phyloP scores from a whole-genome alignment of 1,284 basidiomycete species.

The Moesziomyces antarcticus region DNA sequence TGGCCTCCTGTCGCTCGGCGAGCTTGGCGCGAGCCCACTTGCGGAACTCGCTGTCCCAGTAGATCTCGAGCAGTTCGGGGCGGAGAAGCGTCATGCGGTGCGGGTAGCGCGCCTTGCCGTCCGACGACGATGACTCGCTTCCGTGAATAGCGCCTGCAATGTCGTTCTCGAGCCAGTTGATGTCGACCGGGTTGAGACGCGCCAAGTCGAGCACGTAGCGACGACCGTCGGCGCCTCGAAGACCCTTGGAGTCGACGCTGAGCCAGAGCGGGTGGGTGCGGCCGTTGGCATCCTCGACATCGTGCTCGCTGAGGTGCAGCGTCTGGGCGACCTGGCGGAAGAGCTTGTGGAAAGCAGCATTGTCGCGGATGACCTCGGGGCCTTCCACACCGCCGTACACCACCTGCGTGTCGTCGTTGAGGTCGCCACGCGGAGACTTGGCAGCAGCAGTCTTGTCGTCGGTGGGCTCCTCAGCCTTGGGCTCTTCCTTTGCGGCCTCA shows the following conservation, averaged over 20 bases:
- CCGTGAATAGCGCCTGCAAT: slow-evolving; percentile 66
- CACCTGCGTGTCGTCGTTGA: slow-evolving; percentile 68
- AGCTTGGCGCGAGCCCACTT: slow-evolving; percentile 71
- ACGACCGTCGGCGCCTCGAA: slow-evolving; percentile 73
- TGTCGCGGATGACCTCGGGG: slow-evolving; percentile 67
- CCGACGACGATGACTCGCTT: slow-evolving; percentile 16
- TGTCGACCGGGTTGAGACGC: slow-evolving; percentile 72
- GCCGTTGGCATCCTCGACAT: slow-evolving; percentile 70
- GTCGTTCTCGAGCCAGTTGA: slow-evolving; percentile 73
- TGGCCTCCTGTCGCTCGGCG: slow-evolving; percentile 57
- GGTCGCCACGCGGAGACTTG: slow-evolving; percentile 49
- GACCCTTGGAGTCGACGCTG: slow-evolving; percentile 73
- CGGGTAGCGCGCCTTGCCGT: slow-evolving; percentile 68
- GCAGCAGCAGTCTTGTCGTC: slow-evolving; percentile 77
- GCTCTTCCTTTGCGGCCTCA: slow-evolving; percentile 31
- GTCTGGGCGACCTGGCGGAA: slow-evolving; percentile 71
- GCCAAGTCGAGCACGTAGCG: slow-evolving; percentile 73
- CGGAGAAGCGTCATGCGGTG: slow-evolving; percentile 73
- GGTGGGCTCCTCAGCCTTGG: slow-evolving; percentile 75
- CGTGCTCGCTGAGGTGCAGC: slow-evolving; percentile 72
- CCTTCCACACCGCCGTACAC: slow-evolving; percentile 73
- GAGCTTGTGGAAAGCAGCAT: slow-evolving; percentile 71
- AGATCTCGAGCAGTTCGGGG: slow-evolving; percentile 72
- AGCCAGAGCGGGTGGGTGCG: slow-evolving; percentile 71
- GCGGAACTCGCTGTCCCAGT: slow-evolving; percentile 72